Evolutionary conservation across 352 stramenopile genomes (phyloP).

Genomic region (Elongisporangium senticosum): DNA sequence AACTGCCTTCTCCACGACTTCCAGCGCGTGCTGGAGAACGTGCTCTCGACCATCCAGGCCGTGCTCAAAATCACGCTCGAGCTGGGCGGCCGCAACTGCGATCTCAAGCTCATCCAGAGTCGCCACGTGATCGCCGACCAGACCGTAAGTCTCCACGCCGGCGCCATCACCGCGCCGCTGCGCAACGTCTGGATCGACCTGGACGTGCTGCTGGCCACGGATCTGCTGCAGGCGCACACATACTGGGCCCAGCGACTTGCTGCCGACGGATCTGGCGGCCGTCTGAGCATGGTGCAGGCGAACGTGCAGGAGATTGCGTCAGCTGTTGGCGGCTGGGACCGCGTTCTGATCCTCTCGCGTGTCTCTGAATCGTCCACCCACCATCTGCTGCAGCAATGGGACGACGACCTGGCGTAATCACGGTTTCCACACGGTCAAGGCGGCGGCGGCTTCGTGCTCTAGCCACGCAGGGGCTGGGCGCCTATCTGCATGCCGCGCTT

Average conservation of each 20-base stretch:
- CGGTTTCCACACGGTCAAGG: too few relatives aligned
- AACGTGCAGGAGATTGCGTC: too few relatives aligned
- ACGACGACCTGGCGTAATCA: too few relatives aligned
- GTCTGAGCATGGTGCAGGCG: too few relatives aligned
- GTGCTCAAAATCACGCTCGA: conserved; percentile 65
- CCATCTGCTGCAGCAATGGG: too few relatives aligned
- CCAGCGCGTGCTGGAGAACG: conserved; percentile 61
- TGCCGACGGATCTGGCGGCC: too few relatives aligned
- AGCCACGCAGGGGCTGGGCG: too few relatives aligned
- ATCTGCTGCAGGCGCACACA: background rate
- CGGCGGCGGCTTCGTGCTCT: too few relatives aligned
- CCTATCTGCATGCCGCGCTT: too few relatives aligned
- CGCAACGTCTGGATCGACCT: conserved; percentile 23
- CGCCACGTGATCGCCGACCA: conserved; percentile 64
- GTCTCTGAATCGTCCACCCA: too few relatives aligned
- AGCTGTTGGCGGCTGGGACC: too few relatives aligned
- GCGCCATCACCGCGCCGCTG: conserved; percentile 4
- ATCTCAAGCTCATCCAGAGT: conserved; percentile 83
- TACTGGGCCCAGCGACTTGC: conserved; percentile 10
- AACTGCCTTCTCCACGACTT: conserved; percentile 56
- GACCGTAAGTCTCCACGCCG: conserved; percentile 13
- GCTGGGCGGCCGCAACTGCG: conserved; percentile 61
- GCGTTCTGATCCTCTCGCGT: too few relatives aligned
- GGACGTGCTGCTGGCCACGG: conserved; percentile 15
- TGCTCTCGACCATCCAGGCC: conserved; percentile 77